These are phyloP conservation scores for Talaromyces verruculosus DNA, from an alignment of 2,329 filamentous ascomycete genomes.

Conservation along the genomic window DNA sequence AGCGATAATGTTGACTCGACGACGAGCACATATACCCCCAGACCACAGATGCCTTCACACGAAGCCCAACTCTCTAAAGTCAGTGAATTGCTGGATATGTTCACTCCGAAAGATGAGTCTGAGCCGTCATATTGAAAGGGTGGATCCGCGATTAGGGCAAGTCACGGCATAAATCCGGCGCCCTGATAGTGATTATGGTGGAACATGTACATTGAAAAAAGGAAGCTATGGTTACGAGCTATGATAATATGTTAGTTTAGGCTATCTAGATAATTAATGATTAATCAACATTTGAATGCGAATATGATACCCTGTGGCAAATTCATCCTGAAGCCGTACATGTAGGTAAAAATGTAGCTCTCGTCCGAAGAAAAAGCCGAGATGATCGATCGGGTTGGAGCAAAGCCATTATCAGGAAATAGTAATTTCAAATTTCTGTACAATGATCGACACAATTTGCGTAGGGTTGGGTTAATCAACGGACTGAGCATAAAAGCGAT, in stretches of 20 bases:
- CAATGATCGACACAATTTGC: neutral
- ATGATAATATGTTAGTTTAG: neutral
- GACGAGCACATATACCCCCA: neutral
- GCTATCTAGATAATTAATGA: neutral
- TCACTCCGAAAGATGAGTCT: conserved; percentile 2
- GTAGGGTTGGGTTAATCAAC: neutral
- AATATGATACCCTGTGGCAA: neutral
- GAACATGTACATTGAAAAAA: neutral
- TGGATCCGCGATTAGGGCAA: neutral
- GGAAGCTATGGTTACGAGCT: neutral
- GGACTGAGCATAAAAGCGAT: neutral
- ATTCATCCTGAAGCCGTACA: neutral
- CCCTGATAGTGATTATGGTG: neutral
- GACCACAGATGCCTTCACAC: neutral
- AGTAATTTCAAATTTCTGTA: neutral
- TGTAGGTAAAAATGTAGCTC: neutral
- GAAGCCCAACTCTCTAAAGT: neutral
- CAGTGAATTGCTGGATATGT: neutral
- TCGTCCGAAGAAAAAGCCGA: neutral
- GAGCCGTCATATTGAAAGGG: neutral
- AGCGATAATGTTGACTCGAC: neutral
- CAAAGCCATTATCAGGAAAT: neutral
- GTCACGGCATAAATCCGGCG: neutral
- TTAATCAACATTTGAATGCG: neutral
- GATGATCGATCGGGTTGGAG: neutral